Percentiles rank a stretch among this genome's conserved stretches.
Evolutionary conservation across 2,329 filamentous ascomycete genomes (phyloP).

Genomic region (Beauveria australis): DNA sequence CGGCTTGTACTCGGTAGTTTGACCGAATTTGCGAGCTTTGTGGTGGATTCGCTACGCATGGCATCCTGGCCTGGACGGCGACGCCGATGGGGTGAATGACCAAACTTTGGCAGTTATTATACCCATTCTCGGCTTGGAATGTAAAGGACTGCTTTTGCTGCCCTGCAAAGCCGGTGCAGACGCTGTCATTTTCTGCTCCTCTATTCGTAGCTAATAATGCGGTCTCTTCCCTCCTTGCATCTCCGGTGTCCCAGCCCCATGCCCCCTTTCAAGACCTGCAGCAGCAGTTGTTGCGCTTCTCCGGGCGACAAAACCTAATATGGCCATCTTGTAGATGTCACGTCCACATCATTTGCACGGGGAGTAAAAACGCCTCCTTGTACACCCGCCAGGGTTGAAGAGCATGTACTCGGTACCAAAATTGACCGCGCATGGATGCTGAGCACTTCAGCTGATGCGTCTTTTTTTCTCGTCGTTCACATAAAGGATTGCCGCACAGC

Average conservation of each 20-base stretch:
- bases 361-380: not conserved
- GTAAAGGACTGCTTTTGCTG: too few relatives aligned
- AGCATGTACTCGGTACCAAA: not conserved
- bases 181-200: not conserved
- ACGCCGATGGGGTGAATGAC: not conserved
- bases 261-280: not conserved
- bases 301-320: not conserved
- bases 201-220: not conserved
- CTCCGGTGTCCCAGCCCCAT: not conserved
- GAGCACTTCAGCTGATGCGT: not conserved
- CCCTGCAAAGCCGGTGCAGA: not conserved
- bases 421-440: not conserved
- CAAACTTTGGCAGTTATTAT: too few relatives aligned
- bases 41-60: not conserved
- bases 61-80: not conserved
- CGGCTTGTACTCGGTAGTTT: not conserved
- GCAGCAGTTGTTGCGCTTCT: not conserved
- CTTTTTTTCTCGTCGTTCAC: not conserved
- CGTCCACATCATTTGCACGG: not conserved
- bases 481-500: not conserved
- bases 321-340: not conserved
- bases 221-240: constrained; percentile 2
- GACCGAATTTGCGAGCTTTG: not conserved
- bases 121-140: too few relatives aligned
- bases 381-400: not conserved